phyloP scores from a whole-genome alignment of 2,329 filamentous ascomycete species.

The Fusarium falciforme region DNA sequence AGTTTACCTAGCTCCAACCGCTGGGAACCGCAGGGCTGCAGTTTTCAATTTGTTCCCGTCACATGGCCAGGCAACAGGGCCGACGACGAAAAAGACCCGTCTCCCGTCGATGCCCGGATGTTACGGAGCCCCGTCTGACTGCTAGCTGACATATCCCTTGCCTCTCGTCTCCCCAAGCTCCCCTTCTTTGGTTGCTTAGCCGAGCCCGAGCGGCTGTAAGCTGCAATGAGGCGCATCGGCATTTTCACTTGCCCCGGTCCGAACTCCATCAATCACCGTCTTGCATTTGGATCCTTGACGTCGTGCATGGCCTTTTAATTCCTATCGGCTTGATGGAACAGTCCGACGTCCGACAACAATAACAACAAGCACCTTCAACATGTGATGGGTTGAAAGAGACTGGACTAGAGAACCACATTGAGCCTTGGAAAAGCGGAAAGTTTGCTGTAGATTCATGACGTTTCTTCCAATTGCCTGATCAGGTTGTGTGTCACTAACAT shows the following conservation, averaged over 20 bases:
- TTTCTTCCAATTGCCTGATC: not conserved
- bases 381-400: not conserved
- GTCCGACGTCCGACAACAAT: not conserved
- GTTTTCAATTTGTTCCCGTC: conserved; percentile 36
- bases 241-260: conserved; percentile 32
- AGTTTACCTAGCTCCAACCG: conserved; percentile 13
- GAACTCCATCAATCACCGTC: conserved; percentile 24
- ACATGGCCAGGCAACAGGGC: conserved; percentile 32
- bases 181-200: conserved; percentile 21
- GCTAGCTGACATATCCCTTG: conserved; percentile 38
- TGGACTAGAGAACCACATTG: conserved; percentile 4
- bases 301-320: not conserved
- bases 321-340: conserved; percentile 7
- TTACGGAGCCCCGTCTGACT: conserved; percentile 38
- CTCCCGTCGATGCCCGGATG: conserved; percentile 41
- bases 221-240: conserved; percentile 31
- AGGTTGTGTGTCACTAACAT: not conserved
- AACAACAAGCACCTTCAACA: conserved; percentile 20
- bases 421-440: conserved; percentile 9
- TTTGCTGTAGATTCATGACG: conserved; percentile 1
- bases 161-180: conserved; percentile 15
- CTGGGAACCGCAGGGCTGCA: conserved; percentile 39
- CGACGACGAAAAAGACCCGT: conserved; percentile 46
- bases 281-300: conserved; percentile 23
- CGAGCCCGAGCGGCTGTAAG: conserved; percentile 41